These are phyloP conservation scores for Cutaneotrichosporon sp. DNA, from an alignment of 1,284 basidiomycete species.

Conservation along the genomic window DNA sequence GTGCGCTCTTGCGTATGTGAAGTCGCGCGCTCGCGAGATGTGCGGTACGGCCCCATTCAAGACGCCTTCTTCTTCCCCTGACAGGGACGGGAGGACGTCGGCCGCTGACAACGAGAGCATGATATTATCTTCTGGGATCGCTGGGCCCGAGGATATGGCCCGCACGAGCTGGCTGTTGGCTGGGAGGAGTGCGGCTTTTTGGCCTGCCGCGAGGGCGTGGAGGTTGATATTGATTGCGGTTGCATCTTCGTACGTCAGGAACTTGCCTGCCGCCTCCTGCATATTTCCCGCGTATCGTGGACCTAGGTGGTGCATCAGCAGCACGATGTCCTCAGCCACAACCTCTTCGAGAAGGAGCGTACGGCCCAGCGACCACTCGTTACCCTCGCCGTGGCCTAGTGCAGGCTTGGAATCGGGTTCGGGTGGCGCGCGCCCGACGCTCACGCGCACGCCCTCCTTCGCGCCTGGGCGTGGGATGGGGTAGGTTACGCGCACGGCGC, in stretches of 20 bases:
- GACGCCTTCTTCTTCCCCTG: conserved; percentile 23
- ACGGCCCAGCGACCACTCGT: conserved; percentile 49
- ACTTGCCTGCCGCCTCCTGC: conserved; percentile 51
- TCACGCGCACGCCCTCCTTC: conserved; percentile 17
- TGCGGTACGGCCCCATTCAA: conserved; percentile 47
- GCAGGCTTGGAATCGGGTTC: neutral
- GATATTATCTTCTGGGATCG: conserved; percentile 48
- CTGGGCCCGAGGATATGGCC: conserved; percentile 47
- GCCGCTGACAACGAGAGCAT: conserved; percentile 45
- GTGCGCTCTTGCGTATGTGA: conserved; percentile 39
- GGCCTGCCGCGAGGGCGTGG: conserved; percentile 40
- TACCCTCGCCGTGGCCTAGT: conserved; percentile 41
- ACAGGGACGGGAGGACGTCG: conserved; percentile 28
- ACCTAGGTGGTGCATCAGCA: conserved; percentile 51
- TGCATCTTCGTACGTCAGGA: conserved; percentile 53
- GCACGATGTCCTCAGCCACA: conserved; percentile 48
- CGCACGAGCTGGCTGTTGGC: conserved; percentile 47
- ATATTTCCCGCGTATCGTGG: conserved; percentile 52
- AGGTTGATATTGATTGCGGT: conserved; percentile 53
- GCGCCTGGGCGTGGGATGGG: conserved; percentile 30
- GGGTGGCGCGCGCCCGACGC: conserved; percentile 13
- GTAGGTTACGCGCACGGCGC: conserved; percentile 41
- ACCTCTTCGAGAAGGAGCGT: conserved; percentile 46
- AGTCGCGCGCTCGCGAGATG: conserved; percentile 33
- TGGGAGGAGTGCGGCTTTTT: conserved; percentile 37